A percentile compares a stretch with the other conserved stretches of the same genome.
Evolutionary conservation across 2,329 filamentous ascomycete genomes (phyloP).

Genomic region (Pseudocercospora cruenta): DNA sequence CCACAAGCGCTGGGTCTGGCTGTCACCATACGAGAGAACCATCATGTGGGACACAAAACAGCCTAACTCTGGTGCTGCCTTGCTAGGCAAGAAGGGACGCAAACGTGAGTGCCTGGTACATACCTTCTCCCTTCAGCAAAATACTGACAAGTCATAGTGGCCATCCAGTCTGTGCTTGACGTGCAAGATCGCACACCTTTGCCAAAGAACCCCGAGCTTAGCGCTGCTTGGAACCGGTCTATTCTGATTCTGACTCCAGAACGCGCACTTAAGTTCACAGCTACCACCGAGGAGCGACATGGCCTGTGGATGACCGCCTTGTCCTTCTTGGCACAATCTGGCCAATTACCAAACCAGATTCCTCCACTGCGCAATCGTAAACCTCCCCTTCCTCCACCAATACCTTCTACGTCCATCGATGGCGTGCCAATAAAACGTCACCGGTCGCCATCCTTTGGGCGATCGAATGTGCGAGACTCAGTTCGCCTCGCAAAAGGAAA

Average conservation of each 20-base stretch:
- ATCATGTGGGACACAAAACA: constrained; percentile 99
- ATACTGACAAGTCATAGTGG: constrained; percentile 61
- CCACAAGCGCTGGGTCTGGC: constrained; percentile 98
- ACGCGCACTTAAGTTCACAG: constrained; percentile 92
- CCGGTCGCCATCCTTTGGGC: constrained; percentile 38
- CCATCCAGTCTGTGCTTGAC: constrained; percentile 93
- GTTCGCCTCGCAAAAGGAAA: constrained; percentile 81
- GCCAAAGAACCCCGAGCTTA: constrained; percentile 62
- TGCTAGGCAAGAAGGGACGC: constrained; percentile 91
- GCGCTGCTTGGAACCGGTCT: constrained; percentile 76
- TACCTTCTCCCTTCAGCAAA: background rate
- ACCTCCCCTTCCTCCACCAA: constrained; percentile 33
- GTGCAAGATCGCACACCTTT: constrained; percentile 91
- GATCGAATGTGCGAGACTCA: constrained; percentile 77
- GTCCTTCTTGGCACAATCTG: constrained; percentile 90
- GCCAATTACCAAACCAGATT: constrained; percentile 41
- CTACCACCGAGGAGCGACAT: constrained; percentile 78
- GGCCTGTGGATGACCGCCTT: constrained; percentile 93
- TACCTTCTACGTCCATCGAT: constrained; percentile 34
- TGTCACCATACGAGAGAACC: constrained; percentile 91
- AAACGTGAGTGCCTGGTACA: constrained; percentile 72
- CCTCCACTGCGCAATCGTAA: constrained; percentile 35
- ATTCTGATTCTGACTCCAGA: constrained; percentile 94
- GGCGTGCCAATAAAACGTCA: constrained; percentile 35
- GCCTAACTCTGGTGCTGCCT: constrained; percentile 79